These are phyloP conservation scores for Lichtheimia corymbifera DNA, from an alignment of 371 early-diverging fungal species.

Conservation along the genomic window DNA sequence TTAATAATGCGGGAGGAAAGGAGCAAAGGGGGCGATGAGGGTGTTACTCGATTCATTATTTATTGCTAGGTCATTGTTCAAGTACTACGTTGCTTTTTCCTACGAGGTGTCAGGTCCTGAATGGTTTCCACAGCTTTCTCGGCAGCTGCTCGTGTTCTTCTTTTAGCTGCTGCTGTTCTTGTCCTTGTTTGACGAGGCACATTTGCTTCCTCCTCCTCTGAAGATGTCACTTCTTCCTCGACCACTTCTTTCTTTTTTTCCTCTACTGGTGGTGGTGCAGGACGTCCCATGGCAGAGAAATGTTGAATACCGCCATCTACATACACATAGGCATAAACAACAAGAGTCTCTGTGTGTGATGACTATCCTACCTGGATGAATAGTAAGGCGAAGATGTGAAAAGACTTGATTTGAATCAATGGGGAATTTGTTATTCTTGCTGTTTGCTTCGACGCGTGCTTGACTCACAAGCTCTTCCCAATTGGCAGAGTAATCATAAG, in stretches of 20 bases:
- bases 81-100: too few relatives aligned
- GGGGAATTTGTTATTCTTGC: conserved; percentile 3
- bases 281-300: conserved; percentile 18
- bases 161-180: neutral
- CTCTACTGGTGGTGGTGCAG: neutral
- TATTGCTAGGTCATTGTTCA: neutral
- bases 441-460: neutral
- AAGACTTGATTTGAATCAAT: conserved; percentile 6
- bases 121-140: neutral
- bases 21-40: neutral
- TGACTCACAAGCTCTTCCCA: conserved; percentile 23
- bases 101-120: neutral
- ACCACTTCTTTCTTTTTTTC: neutral
- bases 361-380: conserved; percentile 20
- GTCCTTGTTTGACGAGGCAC: neutral
- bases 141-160: neutral
- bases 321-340: too few relatives aligned
- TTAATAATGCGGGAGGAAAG: neutral
- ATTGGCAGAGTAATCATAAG: conserved; percentile 7
- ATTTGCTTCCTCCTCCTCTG: too few relatives aligned
- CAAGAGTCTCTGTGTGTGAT: too few relatives aligned
- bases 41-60: conserved; percentile 4
- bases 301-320: conserved; percentile 39
- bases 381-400: conserved; percentile 25
- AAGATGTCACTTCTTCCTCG: neutral